Base-by-base conservation (phyloP, 345 rosid genomes). In the Salix caprea region DNA sequence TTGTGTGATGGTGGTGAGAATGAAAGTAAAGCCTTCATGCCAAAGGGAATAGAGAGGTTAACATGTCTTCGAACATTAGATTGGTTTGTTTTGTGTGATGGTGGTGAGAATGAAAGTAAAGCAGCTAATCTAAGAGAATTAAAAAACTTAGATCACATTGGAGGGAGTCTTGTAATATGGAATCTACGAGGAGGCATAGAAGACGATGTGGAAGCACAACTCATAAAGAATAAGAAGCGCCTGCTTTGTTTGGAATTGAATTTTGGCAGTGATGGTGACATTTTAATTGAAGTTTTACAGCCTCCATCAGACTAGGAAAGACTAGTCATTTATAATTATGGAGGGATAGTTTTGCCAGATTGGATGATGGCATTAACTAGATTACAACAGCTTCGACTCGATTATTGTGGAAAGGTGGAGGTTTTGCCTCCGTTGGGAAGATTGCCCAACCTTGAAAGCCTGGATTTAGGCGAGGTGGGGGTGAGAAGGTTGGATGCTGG, bases 31-130 rank as follows among this genome's bases (percentile, higher is more conserved):
- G 44, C 50, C 12, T 32, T 9, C 62, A 28, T 80, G 64, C 79
- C 82, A 19, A 56, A 32, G 56, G 82, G 82, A 32, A 52, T 80
- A 5, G 73, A 16, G 52, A 65, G 24, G 28, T 40, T 80, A 75
- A 54, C 11, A 19, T 8, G 15, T 56, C 79, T 80, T 6, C 60
- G 67, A 19, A 65, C 76, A 13, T 12, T 80, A 18, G 30, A 8
- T 3, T 2, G 26, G 0, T 70, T 74, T 14, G 7, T 16, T 62
- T n/a, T 26, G 28, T 26, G 28, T 26, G 28, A 1, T 1, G 12
- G 32, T 34, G 60, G 23, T 14, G 24, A 13, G 4, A 8, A 65
- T 23, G 72, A 14, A 54, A 42, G 67, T 8, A 6, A 48, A 61
- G 60, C 70, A 56, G 76, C 75, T 67, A 30, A 42, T 2, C 37